Conservation (phyloP, 306 rosid species). For the Begonia loranthoides region DNA sequence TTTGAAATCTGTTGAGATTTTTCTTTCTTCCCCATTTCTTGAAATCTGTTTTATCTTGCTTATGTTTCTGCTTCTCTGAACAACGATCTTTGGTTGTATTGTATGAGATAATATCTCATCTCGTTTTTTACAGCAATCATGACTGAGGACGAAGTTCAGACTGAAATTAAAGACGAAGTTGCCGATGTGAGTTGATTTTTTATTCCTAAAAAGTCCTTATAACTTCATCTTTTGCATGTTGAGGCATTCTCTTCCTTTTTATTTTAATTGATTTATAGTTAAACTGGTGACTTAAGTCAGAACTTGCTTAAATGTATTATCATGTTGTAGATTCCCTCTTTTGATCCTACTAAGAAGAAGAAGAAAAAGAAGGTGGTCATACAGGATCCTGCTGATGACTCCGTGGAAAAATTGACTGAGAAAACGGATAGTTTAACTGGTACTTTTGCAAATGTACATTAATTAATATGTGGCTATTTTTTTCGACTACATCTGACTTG, state of each 20-base stretch:
- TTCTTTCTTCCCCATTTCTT: no score
- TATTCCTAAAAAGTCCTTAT: neutral
- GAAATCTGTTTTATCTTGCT: no score
- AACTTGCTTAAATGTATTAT: neutral
- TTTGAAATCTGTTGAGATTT: no score
- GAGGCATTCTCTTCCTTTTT: no score
- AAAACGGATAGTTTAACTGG: conserved; percentile 76
- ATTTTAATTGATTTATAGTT: neutral
- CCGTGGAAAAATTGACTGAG: conserved; percentile 68
- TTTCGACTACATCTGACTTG: no score
- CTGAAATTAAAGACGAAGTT: conserved; percentile 52
- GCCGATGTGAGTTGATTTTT: conserved; percentile 32
- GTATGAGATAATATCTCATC: no score
- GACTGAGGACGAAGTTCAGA: conserved; percentile 38
- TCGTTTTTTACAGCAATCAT: conserved; percentile 32
- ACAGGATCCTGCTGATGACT: conserved; percentile 48
- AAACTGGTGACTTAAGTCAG: neutral
- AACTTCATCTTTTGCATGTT: no score
- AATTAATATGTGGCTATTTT: no score
- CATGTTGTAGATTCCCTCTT: conserved; percentile 53
- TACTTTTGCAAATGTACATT: conserved; percentile 2
- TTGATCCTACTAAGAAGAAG: conserved; percentile 94
- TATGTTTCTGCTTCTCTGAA: no score
- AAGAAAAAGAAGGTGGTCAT: conserved; percentile 63
- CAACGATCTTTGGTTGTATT: no score